Base-by-base conservation (phyloP, 495 filamentous ascomycete species). In the Bacidia rubella region DNA sequence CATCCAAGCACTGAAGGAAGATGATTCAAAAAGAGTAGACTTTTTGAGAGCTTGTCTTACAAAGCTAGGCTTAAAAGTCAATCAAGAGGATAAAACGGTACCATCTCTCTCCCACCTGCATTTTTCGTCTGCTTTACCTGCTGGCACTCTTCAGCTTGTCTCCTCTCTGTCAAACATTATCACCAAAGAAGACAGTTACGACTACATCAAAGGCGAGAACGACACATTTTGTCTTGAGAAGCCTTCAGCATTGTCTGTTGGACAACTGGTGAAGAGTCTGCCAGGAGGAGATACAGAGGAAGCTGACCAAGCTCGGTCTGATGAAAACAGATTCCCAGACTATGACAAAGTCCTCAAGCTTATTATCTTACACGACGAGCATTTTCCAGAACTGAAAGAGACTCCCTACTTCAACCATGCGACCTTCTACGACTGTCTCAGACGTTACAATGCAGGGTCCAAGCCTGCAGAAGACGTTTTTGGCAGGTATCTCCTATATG, bases 371-470 rank as follows among this genome's bases (percentile, higher is more conserved):
- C 80, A 96, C 53, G 78, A 85, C 44, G 70, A 71, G 5, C 74
- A 74, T n/a, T 73, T 79, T 50, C 90, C 90, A 7, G 71, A 79
- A 25, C 74, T 73, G 12, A 85, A 85, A 62, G 77, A 84, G 40
- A 95, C 89, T 0, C 90, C 92, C 0, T 85, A 81, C 60, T 96
- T 97, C 69, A 86, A 92, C 58, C 88, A 97, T 61, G 65, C 81
- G 53, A 73, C 80, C 2, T 98, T 78, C 63, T 96, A 81, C 62
- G 71, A 79, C 15, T 84, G 85, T 55, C 70, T 98, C 3, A 65
- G 68, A 1, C 65, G 81, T 19, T 93, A 87, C 60, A 76, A 82
- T 62, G 57, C 69, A n/a, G 63, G 75, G 49, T 71, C 73, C 55
- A 57, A 57, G 49, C 71, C 71, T 42, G 74, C 75, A 1, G 76